Evolutionary conservation across 306 rosid genomes (phyloP), one percentile per base, ranked within the genome.

Genomic region (Urtica urens): DNA sequence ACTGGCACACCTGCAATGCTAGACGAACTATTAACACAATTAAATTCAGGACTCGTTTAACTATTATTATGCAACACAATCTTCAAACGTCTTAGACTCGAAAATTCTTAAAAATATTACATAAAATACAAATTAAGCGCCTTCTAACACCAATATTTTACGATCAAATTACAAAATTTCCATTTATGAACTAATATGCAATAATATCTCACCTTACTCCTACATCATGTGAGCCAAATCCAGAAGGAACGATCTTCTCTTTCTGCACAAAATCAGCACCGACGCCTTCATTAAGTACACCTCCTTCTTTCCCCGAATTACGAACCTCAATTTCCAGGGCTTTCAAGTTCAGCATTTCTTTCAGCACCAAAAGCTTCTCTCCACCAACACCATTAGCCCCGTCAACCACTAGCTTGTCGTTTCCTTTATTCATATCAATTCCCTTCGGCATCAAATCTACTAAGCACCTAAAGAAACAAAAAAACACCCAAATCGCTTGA

Each of bases 191-290:
- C n/a, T n/a, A n/a, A n/a, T n/a, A n/a, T n/a, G n/a, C n/a, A n/a
- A n/a, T n/a, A n/a, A n/a, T n/a, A n/a, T 51, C 92, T 67, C 60
- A 90, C 97, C 95, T 84, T 57, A 59, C 60, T 59, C 87, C 87
- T 20, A 72, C 60, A 19, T 90, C 92, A 38, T 72, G 64, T 13
- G 82, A 65, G 57, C 79, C 73, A 77, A 90, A 81, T 23, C 80
- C 63, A 48, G 23, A 48, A 0, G 97, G 94, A 64, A 66, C 78
- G 44, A 73, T 72, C 78, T 85, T 90, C 78, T 90, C 97, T 71
- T 90, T 90, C 71, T 90, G 97, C 79, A 84, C 97, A 62, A 67
- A 85, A 79, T 84, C 97, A 50, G 97, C 97, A 35, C 97, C 97
- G 22, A 81, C 97, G 38, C 94, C 94, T 48, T 90, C 95, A 60